Evolutionary conservation across 768 basidiomycete genomes (phyloP), one percentile per base, ranked within the genome.

Genomic region (Pisolithus tinctorius): DNA sequence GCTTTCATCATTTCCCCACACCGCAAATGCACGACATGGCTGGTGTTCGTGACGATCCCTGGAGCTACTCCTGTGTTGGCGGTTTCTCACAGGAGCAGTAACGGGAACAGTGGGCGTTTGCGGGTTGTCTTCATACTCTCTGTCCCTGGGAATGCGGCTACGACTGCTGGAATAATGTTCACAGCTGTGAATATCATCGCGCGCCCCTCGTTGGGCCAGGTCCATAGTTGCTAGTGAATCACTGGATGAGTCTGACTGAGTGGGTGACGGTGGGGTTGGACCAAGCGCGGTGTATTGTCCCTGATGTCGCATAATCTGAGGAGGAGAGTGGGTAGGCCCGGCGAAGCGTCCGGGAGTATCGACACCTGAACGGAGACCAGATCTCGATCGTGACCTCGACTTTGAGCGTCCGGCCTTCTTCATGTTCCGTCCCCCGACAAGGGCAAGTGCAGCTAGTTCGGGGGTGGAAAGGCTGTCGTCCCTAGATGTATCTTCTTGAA

Each of bases 1-100:
- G 50, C 86, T 91, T 67, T 92, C 90, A 61, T 93, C 90, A 38
- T 89, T 85, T 0, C 90, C 91, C 81, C 83, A 89, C 10, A 88
- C 87, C 17, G 91, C 90, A 60, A 93, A 93, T 7, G 86, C 84
- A 34, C 80, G 73, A 43, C 65, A 75, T 29, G 63, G 62, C 26
- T 66, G 63, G 34, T 60, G 61, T 17, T 65, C 63, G 26, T 50
- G 51, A 36, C 31, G 30, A 29, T 63, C 68, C 46, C 26, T 61
- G 39, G 44, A 42, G 38, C 34, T 54, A 4, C n/a, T 48, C 47
- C 57, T 51, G 20, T 45, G 29, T 1, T 59, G 59, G 46, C 51
- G 45, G 37, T 53, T 59, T 40, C 52, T 57, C 23, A 58, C 61
- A 17, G 55, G 30, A 17, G 23, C 44, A 47, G 46, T 54, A 52